phyloP scores from a whole-genome alignment of 1,284 basidiomycete genomes.

The Abortiporus biennis region DNA sequence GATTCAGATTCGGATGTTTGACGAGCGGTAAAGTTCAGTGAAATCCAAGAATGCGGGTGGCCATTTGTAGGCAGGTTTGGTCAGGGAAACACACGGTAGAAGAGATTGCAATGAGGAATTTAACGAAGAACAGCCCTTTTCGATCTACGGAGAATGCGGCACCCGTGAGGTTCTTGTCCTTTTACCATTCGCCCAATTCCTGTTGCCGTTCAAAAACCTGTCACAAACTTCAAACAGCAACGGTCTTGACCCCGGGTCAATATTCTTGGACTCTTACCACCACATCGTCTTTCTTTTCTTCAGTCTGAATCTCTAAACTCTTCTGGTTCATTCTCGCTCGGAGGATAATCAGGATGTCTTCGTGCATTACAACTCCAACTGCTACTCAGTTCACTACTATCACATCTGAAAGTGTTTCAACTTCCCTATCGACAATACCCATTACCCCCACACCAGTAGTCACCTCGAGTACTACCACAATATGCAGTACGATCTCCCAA shows the following conservation, averaged over 20 bases:
- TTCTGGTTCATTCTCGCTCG: background rate
- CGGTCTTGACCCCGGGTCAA: background rate
- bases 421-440: conserved; percentile 26
- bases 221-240: background rate
- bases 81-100: no score
- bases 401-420: conserved; percentile 27
- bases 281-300: background rate
- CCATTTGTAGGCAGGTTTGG: no score
- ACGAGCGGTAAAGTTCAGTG: no score
- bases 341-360: conserved; percentile 13
- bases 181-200: background rate
- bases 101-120: no score
- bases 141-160: background rate
- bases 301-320: background rate
- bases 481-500: conserved; percentile 20
- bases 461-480: conserved; percentile 23
- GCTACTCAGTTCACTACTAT: conserved; percentile 31
- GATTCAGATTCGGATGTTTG: no score
- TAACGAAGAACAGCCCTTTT: background rate
- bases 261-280: background rate
- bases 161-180: background rate
- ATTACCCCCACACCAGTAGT: conserved; percentile 19
- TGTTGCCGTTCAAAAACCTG: background rate
- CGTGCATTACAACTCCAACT: conserved; percentile 29
- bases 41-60: no score